These are phyloP conservation scores for Dryadomyces quercivorus DNA, from an alignment of 2,329 filamentous ascomycete species.

Conservation along the genomic window DNA sequence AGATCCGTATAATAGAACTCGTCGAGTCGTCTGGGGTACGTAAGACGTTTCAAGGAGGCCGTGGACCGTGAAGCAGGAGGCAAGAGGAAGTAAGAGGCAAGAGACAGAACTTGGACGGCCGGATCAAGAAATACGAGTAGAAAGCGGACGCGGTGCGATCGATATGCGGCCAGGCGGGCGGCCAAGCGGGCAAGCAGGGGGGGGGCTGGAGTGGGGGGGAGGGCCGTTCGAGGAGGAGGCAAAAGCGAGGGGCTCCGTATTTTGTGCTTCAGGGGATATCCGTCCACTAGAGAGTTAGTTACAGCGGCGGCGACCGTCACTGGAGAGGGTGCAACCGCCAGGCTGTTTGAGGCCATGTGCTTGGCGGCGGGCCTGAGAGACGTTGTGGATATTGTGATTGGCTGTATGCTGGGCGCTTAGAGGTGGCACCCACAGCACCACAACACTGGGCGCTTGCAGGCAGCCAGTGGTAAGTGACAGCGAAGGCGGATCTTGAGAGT, in stretches of 20 bases:
- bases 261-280: conserved; percentile 4
- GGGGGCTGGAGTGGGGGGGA: background rate
- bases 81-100: background rate
- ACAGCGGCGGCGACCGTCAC: conserved; percentile 8
- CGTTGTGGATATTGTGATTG: conserved; percentile 6
- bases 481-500: too few relatives aligned
- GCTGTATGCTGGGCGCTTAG: conserved; percentile 10
- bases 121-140: conserved; percentile 6
- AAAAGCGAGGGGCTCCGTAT: background rate
- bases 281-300: conserved; percentile 6
- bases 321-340: conserved; percentile 6
- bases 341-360: background rate
- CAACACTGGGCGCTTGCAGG: background rate
- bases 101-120: background rate
- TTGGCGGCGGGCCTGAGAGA: conserved; percentile 2
- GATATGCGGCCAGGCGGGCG: conserved; percentile 10
- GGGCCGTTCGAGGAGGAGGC: background rate
- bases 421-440: conserved; percentile 1
- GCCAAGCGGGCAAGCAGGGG: background rate
- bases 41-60: background rate
- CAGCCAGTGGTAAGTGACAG: background rate
- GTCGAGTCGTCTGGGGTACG: too few relatives aligned
- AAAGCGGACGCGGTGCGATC: conserved; percentile 6
- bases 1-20: background rate
- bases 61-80: background rate